Base-by-base conservation (phyloP, 805 yeast species). In the Barnettozyma sucrosica region DNA sequence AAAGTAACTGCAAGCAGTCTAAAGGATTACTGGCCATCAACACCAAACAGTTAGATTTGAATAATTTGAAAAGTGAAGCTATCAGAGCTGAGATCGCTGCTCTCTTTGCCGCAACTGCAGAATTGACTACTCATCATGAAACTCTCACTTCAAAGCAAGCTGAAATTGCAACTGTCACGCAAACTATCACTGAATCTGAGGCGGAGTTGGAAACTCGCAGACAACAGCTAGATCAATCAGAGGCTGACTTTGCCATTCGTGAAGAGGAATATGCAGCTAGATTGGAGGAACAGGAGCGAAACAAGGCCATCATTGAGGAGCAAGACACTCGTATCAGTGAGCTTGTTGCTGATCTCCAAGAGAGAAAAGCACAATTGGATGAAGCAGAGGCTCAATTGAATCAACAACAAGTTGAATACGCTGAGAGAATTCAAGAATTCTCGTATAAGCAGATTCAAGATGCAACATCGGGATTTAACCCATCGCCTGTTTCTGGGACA, bases 31-130 rank as follows among this genome's bases (percentile, higher is more conserved):
- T 75, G 19, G 75, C 83, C 39, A 87, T 88, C 36, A 79, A 79
- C 55, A 71, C 79, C 47, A 81, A 84, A 37, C 96, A 89, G 62
- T 72, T 83, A 43, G 82, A 79, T 36, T 79, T 85, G 5, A 68
- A 77, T n/a, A 74, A 85, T 53, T 65, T 76, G 19, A 77, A 76
- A 41, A 70, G 71, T 19, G 61, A 65, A 18, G 69, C 68, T 28
- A 59, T 77, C n/a, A 69, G 70, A 54, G 66, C 63, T 21, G 77
- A 75, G 51, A 67, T 74, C 30, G 60, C 53, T 5, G 63, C 64
- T n/a, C 45, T 54, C 34, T 56, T 49, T 48, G 51, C 41, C 53
- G 66, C 60, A 46, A 62, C 65, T 18, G 61, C 59, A 26, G 74
- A 70, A 50, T 48, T 70, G 14, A 68, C 67, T 38, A 60, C 66